Evolutionary conservation across 805 yeast genomes (phyloP).

Genomic region (Metschnikowia peoriensis): DNA sequence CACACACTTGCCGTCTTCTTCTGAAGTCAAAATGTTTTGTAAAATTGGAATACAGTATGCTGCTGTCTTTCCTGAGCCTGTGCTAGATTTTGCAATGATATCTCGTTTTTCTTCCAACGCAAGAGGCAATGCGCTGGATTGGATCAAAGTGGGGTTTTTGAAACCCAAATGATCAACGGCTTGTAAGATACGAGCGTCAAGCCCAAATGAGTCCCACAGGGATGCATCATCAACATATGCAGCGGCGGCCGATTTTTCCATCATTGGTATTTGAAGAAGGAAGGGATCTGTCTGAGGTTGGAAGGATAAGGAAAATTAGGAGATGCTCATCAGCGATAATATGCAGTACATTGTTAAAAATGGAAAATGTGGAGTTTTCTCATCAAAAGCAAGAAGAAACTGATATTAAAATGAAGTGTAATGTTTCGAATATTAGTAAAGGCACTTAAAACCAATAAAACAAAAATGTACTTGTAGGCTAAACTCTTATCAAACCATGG

Average conservation of each 20-base stretch:
- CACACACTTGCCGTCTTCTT: conserved; percentile 28
- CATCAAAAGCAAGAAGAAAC: too few species aligned
- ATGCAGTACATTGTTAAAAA: conserved; percentile 2
- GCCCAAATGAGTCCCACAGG: conserved; percentile 70
- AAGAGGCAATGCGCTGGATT: conserved; percentile 85
- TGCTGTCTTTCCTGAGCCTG: conserved; percentile 95
- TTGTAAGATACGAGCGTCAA: conserved; percentile 81
- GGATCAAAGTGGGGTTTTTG: conserved; percentile 85
- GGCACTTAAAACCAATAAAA: too few species aligned
- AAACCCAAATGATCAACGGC: conserved; percentile 81
- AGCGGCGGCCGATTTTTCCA: conserved; percentile 49
- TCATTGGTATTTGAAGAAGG: background rate
- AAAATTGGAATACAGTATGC: conserved; percentile 87
- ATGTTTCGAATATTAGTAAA: too few species aligned
- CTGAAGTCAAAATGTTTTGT: conserved; percentile 61
- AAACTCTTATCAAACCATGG: too few species aligned
- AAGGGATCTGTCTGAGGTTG: background rate
- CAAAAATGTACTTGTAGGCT: too few species aligned
- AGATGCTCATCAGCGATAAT: conserved; percentile 18
- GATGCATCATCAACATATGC: conserved; percentile 70
- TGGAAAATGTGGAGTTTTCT: too few species aligned
- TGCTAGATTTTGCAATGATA: conserved; percentile 88
- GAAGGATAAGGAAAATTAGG: conserved; percentile 11
- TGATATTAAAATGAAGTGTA: too few species aligned
- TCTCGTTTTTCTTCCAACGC: conserved; percentile 90